Percentiles rank a stretch among this genome's conserved stretches.
Evolutionary conservation across 441 rosid genomes (phyloP).

Genomic region (Bruguiera hainesii): DNA sequence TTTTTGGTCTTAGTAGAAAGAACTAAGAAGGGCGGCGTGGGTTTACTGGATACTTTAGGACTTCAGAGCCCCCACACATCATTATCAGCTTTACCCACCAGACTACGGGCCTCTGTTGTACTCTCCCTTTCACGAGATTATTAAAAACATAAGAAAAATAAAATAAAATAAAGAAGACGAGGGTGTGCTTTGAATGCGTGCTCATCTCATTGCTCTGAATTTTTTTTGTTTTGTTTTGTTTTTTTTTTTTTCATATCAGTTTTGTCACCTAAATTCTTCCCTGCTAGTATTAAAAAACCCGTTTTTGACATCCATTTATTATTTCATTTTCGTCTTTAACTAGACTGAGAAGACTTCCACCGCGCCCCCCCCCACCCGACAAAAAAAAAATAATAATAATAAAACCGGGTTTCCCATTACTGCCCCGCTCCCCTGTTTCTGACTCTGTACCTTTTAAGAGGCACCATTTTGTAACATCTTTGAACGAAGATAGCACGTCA

Average conservation of each 20-base stretch:
- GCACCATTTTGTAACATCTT: constrained; percentile 14
- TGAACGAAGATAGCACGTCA: neutral
- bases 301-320: neutral
- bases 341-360: neutral
- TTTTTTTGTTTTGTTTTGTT: neutral
- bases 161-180: neutral
- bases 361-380: neutral
- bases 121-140: no score
- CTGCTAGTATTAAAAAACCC: no score
- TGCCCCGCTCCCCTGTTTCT: constrained; percentile 1
- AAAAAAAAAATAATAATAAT: neutral
- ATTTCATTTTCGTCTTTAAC: neutral
- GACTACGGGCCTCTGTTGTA: no score
- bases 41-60: no score
- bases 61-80: no score
- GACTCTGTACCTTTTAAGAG: neutral
- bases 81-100: no score
- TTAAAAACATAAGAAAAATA: no score
- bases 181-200: neutral
- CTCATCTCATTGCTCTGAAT: neutral
- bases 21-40: no score
- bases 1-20: no score
- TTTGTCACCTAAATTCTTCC: no score
- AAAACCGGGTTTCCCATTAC: constrained; percentile 15
- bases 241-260: no score